Evolutionary conservation across 2,329 filamentous ascomycete genomes (phyloP).

Genomic region (Fonsecaea multimorphosa): DNA sequence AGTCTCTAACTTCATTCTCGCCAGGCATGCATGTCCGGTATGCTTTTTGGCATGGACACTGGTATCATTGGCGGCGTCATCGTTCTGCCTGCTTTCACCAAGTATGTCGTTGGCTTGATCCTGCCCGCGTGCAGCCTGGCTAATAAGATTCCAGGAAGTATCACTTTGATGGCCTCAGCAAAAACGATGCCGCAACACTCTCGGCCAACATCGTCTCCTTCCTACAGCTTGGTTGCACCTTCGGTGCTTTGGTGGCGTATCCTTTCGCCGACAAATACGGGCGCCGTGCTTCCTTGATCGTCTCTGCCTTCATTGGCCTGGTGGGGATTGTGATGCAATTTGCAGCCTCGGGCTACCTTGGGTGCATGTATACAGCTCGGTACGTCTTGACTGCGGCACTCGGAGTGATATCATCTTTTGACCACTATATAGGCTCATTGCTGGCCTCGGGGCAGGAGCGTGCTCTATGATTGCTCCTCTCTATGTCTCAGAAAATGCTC

Average conservation of each 20-base stretch:
- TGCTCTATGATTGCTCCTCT: conserved; percentile 65
- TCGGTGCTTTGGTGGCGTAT: conserved; percentile 63
- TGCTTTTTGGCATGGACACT: conserved; percentile 70
- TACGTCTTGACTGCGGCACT: not conserved
- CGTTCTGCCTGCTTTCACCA: conserved; percentile 23
- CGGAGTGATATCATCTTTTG: not conserved
- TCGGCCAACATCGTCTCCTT: conserved; percentile 74
- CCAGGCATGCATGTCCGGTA: conserved; percentile 69
- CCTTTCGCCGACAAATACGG: conserved; percentile 56
- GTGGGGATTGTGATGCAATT: conserved; percentile 50
- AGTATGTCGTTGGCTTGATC: conserved; percentile 27
- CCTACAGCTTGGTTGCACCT: conserved; percentile 71
- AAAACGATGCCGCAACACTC: conserved; percentile 58
- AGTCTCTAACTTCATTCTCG: not conserved
- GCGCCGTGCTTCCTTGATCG: conserved; percentile 59
- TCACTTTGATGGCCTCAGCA: conserved; percentile 51
- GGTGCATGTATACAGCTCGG: conserved; percentile 63
- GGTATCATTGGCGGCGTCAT: conserved; percentile 68
- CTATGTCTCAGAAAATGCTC: conserved; percentile 66
- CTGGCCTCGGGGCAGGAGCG: conserved; percentile 65
- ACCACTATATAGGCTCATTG: conserved; percentile 50
- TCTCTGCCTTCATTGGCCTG: conserved; percentile 58
- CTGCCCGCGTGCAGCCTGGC: conserved; percentile 26
- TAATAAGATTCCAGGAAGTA: conserved; percentile 55
- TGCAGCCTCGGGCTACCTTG: conserved; percentile 50